These are phyloP conservation scores for Eucalyptus cloeziana DNA, from an alignment of 345 rosid genomes.

Conservation along the genomic window DNA sequence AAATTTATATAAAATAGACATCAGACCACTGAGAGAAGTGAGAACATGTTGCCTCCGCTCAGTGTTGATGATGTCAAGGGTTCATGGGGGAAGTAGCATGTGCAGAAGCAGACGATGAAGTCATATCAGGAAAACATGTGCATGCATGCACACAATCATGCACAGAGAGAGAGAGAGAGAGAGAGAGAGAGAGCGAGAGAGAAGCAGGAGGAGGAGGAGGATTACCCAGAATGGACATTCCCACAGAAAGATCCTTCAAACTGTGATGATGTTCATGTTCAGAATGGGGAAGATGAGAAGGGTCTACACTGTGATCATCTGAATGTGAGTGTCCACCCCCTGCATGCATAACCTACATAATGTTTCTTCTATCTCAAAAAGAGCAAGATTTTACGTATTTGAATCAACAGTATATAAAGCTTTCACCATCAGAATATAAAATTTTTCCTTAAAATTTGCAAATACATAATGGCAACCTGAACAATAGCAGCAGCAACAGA, in stretches of 20 bases:
- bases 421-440: neutral
- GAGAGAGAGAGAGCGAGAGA: neutral
- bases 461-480: neutral
- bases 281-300: constrained; percentile 25
- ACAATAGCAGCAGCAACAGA: neutral
- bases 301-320: constrained; percentile 38
- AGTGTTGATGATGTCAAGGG: neutral
- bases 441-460: neutral
- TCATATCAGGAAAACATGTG: neutral
- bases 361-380: neutral
- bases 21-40: neutral
- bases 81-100: neutral
- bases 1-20: neutral
- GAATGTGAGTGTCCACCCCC: constrained; percentile 85
- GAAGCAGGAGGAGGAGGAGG: neutral
- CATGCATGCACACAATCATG: neutral
- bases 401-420: neutral
- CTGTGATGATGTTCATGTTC: constrained; percentile 60
- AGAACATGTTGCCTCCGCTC: neutral
- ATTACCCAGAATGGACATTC: constrained; percentile 79
- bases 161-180: neutral
- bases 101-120: neutral
- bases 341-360: constrained; percentile 13
- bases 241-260: constrained; percentile 78
- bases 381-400: neutral